Evolutionary conservation across 2,329 filamentous ascomycete genomes (phyloP), one percentile per base, ranked within the genome.

Genomic region (Pyrenochaeta sp.): DNA sequence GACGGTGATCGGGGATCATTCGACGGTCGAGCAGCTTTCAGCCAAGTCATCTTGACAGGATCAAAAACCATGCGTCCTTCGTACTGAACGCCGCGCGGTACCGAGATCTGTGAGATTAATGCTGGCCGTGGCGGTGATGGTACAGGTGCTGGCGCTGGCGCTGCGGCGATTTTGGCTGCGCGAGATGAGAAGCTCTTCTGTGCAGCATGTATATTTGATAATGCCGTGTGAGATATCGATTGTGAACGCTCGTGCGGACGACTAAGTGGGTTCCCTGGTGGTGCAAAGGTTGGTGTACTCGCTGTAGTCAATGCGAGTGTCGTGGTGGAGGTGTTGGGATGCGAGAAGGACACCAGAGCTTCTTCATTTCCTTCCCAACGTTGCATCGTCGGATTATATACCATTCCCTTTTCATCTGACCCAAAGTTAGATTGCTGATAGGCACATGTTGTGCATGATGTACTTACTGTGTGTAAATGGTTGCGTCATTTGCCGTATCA

Each of bases 41-140:
- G 85, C 95, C 95, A 99, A 76, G 93, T 96, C 94, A 99, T 98
- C 68, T 92, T 92, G 62, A 92, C 90, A 3, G 95, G 95, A 73
- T 99, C 95, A 75, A 98, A 99, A 9, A 98, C 91, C 95, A 99
- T 99, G 67, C 93, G 92, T n/a, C 93, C 91, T 56, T 97, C 93
- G 36, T 97, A 91, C 78, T 97, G 93, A 13, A 97, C 90, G 61
- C 92, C 93, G 72, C 94, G 91, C 60, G 90, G 75, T 27, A 68
- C 89, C 53, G 90, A 91, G 65, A 97, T 91, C 65, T 97, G 95
- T 47, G 93, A 93, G 70, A 99, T 99, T 19, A 99, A 85, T 5
- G 94, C 93, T 9, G 92, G 82, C 84, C 60, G 89, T 79, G 67
- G 83, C 37, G 81, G 82, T 42, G 79, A 82, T 77, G 58, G 73